phyloP scores from a whole-genome alignment of 164 flowering plant species.

The Kingdonia uniflora region DNA sequence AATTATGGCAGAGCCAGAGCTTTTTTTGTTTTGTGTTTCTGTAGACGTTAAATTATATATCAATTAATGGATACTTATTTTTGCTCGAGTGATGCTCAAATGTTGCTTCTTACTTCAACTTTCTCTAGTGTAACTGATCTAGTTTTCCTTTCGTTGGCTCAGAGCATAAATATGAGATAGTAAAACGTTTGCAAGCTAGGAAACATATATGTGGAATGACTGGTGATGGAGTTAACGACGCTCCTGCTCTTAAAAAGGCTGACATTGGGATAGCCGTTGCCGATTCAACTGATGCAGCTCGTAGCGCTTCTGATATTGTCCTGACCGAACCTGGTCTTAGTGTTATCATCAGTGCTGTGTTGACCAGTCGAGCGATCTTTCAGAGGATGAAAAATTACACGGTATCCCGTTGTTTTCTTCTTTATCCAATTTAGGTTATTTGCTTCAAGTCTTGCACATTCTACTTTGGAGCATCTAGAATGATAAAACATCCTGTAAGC shows the following conservation, averaged over 20 bases:
- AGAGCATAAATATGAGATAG: slow-evolving; percentile 95
- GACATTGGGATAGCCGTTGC: slow-evolving; percentile 96
- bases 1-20: too few species aligned
- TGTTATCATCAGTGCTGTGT: slow-evolving; percentile 82
- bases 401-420: slow-evolving; percentile 21
- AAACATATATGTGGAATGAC: slow-evolving; percentile 96
- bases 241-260: slow-evolving; percentile 90
- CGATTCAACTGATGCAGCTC: slow-evolving; percentile 97
- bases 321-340: slow-evolving; percentile 88
- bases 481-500: too few species aligned
- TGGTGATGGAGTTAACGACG: slow-evolving; percentile 92
- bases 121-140: too few species aligned
- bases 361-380: slow-evolving; percentile 82
- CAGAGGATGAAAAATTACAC: slow-evolving; percentile 95
- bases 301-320: slow-evolving; percentile 93
- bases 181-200: slow-evolving; percentile 81
- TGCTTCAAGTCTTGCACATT: background rate
- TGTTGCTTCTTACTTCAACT: background rate
- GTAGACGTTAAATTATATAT: too few species aligned
- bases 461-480: too few species aligned
- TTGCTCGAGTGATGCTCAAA: too few species aligned
- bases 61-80: too few species aligned
- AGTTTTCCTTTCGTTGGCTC: slow-evolving; percentile 8
- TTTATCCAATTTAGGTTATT: background rate
- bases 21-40: too few species aligned